Conservation (phyloP, 441 rosid species). For the Eutrema salsugineum region DNA sequence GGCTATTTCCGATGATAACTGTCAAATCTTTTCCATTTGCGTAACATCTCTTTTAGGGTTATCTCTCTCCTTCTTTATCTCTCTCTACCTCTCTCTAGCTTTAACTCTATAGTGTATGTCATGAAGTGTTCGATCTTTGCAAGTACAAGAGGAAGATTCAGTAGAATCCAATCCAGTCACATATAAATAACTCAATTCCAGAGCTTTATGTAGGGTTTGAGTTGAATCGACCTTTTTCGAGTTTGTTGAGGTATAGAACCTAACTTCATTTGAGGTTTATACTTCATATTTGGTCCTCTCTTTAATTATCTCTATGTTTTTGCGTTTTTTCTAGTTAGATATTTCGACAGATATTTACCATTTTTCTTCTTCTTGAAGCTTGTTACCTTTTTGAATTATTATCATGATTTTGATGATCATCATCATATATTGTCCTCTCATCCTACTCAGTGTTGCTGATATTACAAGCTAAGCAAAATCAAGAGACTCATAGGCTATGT, state of each 20-base stretch:
- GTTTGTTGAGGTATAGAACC: slow-evolving; percentile 31
- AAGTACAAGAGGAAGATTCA: slow-evolving; percentile 8
- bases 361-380: not conserved
- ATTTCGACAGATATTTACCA: not conserved
- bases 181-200: not conserved
- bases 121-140: slow-evolving; percentile 15
- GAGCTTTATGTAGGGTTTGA: not conserved
- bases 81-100: slow-evolving; percentile 11
- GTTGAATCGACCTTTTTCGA: slow-evolving; percentile 10
- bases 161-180: not conserved
- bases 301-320: not conserved
- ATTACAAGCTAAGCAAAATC: slow-evolving; percentile 25
- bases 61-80: not conserved
- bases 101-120: not conserved
- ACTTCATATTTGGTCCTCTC: not conserved
- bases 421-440: slow-evolving; percentile 16
- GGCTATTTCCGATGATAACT: slow-evolving; percentile 18
- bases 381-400: not conserved
- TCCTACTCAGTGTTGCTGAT: slow-evolving; percentile 26
- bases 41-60: slow-evolving; percentile 21
- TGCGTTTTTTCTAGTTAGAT: not conserved
- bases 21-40: slow-evolving; percentile 22
- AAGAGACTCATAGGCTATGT: not conserved
- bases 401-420: slow-evolving; percentile 3
- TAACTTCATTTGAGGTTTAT: slow-evolving; percentile 20